Conservation (phyloP, 2,329 filamentous ascomycete genomes). For the Penicillium sp. region DNA sequence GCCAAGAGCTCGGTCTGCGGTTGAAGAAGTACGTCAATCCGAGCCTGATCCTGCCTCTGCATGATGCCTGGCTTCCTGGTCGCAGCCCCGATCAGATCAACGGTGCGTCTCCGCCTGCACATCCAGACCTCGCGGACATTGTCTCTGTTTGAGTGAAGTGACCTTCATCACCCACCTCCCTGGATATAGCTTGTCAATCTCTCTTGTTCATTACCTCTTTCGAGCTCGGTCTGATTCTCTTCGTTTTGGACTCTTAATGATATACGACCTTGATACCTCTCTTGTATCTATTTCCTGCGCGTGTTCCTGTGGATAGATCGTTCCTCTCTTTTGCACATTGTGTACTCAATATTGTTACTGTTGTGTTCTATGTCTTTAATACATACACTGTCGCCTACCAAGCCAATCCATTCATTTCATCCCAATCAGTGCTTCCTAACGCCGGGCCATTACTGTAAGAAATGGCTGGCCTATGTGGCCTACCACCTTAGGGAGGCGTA, state of each 20-base stretch:
- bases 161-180: background rate
- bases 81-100: conserved; percentile 27
- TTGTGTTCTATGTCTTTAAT: background rate
- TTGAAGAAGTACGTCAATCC: conserved; percentile 56
- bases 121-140: conserved; percentile 21
- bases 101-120: conserved; percentile 26
- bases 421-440: too few species aligned
- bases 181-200: background rate
- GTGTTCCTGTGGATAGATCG: background rate
- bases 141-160: conserved; percentile 25
- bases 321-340: background rate
- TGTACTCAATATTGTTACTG: background rate
- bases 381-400: too few species aligned
- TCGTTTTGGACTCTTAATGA: conserved; percentile 19
- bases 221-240: conserved; percentile 5
- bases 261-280: conserved; percentile 34
- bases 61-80: conserved; percentile 53
- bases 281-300: conserved; percentile 13
- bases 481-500: too few species aligned
- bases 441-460: too few species aligned
- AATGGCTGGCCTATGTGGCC: too few species aligned
- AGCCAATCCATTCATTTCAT: too few species aligned
- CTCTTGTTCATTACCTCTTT: background rate
- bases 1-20: conserved; percentile 47
- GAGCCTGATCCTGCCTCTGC: conserved; percentile 51